Base-by-base conservation (phyloP, 176 grass and related monocot species). In the Typha latifolia region DNA sequence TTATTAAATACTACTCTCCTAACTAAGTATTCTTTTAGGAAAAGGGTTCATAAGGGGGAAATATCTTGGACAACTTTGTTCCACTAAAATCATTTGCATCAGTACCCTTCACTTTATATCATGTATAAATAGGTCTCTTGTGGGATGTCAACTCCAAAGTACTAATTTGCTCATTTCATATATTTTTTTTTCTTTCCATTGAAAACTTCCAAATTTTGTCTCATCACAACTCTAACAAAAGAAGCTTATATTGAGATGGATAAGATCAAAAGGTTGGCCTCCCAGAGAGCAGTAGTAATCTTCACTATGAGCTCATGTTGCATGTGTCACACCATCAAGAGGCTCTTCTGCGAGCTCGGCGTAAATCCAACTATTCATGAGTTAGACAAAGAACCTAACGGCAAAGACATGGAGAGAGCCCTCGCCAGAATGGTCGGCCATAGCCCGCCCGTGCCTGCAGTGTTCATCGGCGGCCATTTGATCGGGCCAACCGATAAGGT, bases 321-420 rank as follows among this genome's bases (percentile, higher is more conserved):
- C 64, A 76, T 76, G 73, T 76, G 73, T 63, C 73, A 67, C 63
- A 61, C 51, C 14, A 6, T 76, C 32, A 67, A 76, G 73, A 55
- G 8, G 51, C 73, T 76, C 32, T 67, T 76, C 29, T 43, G 18
- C 4, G 63, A 76, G 18, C 49, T 76, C 27, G 73, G 73, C 15
- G 73, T 67, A 29, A 49, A 47, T 51, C 31, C 73, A 20, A 32
- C 63, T 1, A 50, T 76, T 20, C 64, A 76, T 51, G 63, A 76
- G 64, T 51, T 76, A 12, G 73, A 76, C 51, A 31, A 76, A 63
- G 62, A 76, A 18, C 73, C 64, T 51, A 67, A 12, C 6, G 73
- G 64, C 8, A 59, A 4, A 13, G 63, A 76, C 13, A 67, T 76
- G 63, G 73, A 67, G 64, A 1, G 14, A 6, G 63, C 63, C 0